Conservation (phyloP, 257 asterid genomes). For the Solanum bukasovii region DNA sequence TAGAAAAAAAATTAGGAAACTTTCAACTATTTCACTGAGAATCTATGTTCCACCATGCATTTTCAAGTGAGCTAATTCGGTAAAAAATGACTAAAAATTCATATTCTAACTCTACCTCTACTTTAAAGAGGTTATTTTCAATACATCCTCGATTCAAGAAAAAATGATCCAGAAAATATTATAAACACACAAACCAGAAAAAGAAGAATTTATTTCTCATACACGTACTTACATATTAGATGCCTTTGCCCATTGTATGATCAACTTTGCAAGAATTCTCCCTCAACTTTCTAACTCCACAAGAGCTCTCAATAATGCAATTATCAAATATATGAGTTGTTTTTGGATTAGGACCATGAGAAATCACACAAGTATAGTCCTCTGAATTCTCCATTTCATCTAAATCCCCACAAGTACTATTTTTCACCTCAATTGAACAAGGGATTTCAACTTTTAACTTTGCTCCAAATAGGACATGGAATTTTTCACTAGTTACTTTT, state of each 20-base stretch:
- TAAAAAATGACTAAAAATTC: no score
- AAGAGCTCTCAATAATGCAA: conserved; percentile 55
- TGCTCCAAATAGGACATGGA: conserved; percentile 34
- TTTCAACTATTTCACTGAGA: no score
- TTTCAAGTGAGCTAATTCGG: background rate
- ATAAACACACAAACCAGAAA: background rate
- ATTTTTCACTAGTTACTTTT: conserved; percentile 4
- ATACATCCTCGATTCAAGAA: background rate
- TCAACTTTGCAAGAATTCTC: conserved; percentile 33
- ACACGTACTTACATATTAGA: conserved; percentile 29
- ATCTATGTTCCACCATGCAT: no score
- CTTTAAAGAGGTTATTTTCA: no score
- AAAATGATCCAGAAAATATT: rapidly evolving
- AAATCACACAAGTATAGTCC: conserved; percentile 86
- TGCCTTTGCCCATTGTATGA: conserved; percentile 48
- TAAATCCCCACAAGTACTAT: conserved; percentile 4
- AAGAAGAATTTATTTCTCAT: background rate
- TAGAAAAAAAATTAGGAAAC: no score
- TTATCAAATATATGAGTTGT: conserved; percentile 75
- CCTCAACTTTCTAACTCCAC: conserved; percentile 9
- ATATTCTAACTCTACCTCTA: background rate
- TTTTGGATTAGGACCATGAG: conserved; percentile 81
- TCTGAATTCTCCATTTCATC: conserved; percentile 84
- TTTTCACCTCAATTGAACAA: conserved; percentile 7
- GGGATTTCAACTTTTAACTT: conserved; percentile 77